Evolutionary conservation across 164 flowering plant species (phyloP).

Genomic region (Santalum album): DNA sequence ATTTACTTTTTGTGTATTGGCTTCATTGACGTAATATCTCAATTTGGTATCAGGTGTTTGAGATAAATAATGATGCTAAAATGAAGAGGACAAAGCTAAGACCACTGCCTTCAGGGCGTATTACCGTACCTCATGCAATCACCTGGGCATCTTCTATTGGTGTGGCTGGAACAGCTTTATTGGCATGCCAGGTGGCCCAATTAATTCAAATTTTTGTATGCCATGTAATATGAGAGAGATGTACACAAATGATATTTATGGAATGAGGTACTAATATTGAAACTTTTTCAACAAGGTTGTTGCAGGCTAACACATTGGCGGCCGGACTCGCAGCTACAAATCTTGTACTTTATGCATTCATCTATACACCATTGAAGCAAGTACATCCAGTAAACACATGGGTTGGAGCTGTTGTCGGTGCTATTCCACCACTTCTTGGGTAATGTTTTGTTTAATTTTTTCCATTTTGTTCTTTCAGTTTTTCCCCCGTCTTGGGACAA

Average conservation of each 20-base stretch:
- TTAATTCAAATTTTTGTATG: background rate
- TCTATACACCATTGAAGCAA: constrained; percentile 93
- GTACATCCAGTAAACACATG: constrained; percentile 92
- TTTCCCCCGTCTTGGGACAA: background rate
- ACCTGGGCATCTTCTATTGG: constrained; percentile 78
- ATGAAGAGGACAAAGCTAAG: constrained; percentile 87
- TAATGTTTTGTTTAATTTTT: constrained; percentile 15
- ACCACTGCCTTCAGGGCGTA: constrained; percentile 91
- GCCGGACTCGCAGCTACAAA: constrained; percentile 93
- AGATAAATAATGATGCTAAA: constrained; percentile 75
- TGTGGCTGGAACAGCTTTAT: constrained; percentile 64
- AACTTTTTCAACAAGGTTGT: constrained; percentile 51
- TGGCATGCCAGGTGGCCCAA: constrained; percentile 67
- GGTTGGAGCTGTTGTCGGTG: constrained; percentile 99
- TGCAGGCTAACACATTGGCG: constrained; percentile 88
- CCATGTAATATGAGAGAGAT: background rate
- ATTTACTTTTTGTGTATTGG: too few relatives aligned
- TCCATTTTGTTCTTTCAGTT: background rate
- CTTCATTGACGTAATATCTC: background rate
- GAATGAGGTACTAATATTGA: constrained; percentile 22
- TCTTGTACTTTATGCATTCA: constrained; percentile 81
- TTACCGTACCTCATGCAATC: constrained; percentile 64
- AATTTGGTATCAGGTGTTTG: constrained; percentile 54
- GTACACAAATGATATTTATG: background rate
- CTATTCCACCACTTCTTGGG: constrained; percentile 98